Evolutionary conservation across 169 alveolate genomes (phyloP).

Genomic region (Eimeria praecox): DNA sequence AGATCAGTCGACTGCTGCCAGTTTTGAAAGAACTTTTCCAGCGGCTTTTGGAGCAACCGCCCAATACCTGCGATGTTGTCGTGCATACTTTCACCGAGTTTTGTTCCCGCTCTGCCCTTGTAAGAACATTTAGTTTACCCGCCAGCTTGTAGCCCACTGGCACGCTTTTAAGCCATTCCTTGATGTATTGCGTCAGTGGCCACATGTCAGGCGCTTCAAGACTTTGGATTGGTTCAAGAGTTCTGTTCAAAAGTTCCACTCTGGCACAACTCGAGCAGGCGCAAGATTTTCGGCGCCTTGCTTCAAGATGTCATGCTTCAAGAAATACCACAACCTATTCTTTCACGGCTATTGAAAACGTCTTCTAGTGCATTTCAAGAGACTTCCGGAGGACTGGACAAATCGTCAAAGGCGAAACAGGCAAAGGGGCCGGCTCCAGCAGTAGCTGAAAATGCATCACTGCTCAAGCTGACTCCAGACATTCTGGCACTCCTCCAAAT

Average conservation of each 20-base stretch:
- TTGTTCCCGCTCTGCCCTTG: constrained; percentile 73
- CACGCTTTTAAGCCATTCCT: not conserved
- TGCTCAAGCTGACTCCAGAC: constrained; percentile 55
- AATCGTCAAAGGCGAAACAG: constrained; percentile 5
- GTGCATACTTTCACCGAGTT: constrained; percentile 64
- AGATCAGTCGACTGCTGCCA: constrained; percentile 47
- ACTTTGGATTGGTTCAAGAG: constrained; percentile 68
- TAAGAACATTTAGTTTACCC: not conserved
- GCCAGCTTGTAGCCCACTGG: not conserved
- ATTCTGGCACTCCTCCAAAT: constrained; percentile 67
- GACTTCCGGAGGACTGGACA: constrained; percentile 31
- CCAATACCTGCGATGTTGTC: constrained; percentile 21
- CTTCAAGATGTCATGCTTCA: constrained; percentile 66
- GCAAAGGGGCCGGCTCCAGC: constrained; percentile 34
- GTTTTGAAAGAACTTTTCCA: constrained; percentile 45
- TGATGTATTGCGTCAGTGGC: not conserved
- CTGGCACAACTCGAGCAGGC: constrained; percentile 69
- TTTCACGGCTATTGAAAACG: constrained; percentile 42
- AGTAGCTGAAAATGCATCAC: constrained; percentile 12
- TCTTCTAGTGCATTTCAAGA: constrained; percentile 13
- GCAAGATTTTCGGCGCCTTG: constrained; percentile 58
- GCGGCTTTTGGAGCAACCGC: constrained; percentile 66
- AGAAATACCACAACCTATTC: constrained; percentile 49
- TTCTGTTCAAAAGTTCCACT: constrained; percentile 57
- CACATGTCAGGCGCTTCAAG: constrained; percentile 61